Conservation (phyloP, 2,329 filamentous ascomycete genomes). For the Phaeomoniella chlamydospora region DNA sequence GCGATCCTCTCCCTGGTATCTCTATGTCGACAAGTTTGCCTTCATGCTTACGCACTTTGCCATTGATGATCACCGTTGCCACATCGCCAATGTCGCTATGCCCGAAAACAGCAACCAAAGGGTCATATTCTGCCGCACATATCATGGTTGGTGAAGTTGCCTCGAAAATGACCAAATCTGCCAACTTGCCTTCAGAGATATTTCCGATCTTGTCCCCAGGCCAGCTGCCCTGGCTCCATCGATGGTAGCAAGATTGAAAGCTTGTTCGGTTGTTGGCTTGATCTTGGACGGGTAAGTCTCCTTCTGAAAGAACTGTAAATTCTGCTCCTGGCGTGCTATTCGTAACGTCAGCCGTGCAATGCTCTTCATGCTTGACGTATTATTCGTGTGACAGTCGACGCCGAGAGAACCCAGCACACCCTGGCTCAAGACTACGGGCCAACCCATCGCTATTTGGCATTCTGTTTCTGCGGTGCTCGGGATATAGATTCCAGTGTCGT, state of each 20-base stretch:
- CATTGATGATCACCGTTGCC: constrained; percentile 29
- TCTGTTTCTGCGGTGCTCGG: constrained; percentile 36
- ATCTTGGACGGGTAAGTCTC: constrained; percentile 13
- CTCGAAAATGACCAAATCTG: constrained; percentile 36
- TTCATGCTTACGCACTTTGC: constrained; percentile 21
- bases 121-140: constrained; percentile 24
- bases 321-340: constrained; percentile 14
- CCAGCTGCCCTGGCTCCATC: constrained; percentile 27
- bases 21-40: constrained; percentile 7
- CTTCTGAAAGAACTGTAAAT: constrained; percentile 13
- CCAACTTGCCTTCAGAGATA: constrained; percentile 29
- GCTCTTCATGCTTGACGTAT: constrained; percentile 13
- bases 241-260: constrained; percentile 36
- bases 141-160: constrained; percentile 25
- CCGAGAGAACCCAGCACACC: constrained; percentile 14
- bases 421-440: constrained; percentile 18
- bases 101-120: constrained; percentile 27
- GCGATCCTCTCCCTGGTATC: constrained; percentile 1
- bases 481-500: constrained; percentile 12
- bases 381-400: constrained; percentile 18
- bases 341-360: constrained; percentile 15
- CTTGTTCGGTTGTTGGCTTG: constrained; percentile 23
- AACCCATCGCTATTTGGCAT: constrained; percentile 30
- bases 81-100: constrained; percentile 26
- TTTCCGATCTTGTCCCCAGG: constrained; percentile 27